These are phyloP conservation scores for Chaetomidium leptoderma DNA, from an alignment of 495 filamentous ascomycete genomes.

Conservation along the genomic window DNA sequence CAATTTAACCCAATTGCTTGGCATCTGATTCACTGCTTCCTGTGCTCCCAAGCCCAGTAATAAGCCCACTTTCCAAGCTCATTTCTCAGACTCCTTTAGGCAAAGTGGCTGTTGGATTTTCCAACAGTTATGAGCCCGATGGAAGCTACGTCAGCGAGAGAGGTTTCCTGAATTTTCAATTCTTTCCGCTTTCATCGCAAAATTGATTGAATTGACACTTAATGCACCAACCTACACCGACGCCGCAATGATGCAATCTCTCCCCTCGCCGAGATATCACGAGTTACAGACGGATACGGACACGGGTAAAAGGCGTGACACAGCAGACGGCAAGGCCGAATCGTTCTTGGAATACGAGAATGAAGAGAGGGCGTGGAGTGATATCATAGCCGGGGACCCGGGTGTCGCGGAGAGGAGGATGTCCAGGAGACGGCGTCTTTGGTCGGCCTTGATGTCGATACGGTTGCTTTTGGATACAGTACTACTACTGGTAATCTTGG, in stretches of 20 bases:
- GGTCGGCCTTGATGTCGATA: constrained; percentile 1
- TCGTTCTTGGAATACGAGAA: background rate
- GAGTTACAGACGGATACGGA: background rate
- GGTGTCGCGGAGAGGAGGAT: background rate
- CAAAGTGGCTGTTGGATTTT: no score
- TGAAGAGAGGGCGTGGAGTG: constrained; percentile 17
- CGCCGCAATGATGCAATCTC: constrained; percentile 6
- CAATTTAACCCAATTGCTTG: no score
- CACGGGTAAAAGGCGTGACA: background rate
- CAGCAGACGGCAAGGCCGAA: background rate
- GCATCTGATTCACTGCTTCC: no score
- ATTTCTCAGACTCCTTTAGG: no score
- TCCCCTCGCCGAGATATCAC: background rate
- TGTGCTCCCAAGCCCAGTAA: no score
- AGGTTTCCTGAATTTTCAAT: no score
- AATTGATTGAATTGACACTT: no score
- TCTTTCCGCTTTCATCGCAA: no score
- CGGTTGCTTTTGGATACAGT: constrained; percentile 37
- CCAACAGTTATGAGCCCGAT: no score
- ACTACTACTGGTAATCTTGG: constrained; percentile 34
- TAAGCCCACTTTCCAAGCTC: no score
- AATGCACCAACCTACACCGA: no score
- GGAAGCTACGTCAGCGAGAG: no score
- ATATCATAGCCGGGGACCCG: constrained; percentile 5
- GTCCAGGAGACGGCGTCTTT: background rate